A percentile compares a stretch with the other conserved stretches of the same genome.
Evolutionary conservation across 139 green algal species (phyloP).

Genomic region (Chlamydomonas sp.): DNA sequence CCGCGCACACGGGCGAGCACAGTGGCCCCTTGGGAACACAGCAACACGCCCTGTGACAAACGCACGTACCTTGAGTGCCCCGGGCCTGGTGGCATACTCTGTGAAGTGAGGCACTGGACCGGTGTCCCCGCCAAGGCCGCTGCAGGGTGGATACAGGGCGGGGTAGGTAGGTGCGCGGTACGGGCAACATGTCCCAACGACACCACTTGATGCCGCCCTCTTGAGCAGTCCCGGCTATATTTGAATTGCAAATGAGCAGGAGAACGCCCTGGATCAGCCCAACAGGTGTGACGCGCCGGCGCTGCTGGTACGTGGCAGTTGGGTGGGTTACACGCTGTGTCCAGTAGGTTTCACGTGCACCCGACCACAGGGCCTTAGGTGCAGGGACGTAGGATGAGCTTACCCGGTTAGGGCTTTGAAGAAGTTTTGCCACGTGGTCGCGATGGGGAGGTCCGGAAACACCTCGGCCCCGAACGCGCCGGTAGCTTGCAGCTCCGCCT

Average conservation of each 20-base stretch:
- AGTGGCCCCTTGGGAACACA: not conserved
- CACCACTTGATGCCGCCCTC: not conserved
- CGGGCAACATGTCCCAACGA: not conserved
- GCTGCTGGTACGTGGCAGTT: not conserved
- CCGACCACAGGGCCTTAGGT: too few relatives aligned
- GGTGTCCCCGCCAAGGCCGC: not conserved
- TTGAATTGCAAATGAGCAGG: too few relatives aligned
- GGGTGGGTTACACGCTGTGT: not conserved
- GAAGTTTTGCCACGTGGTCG: constrained; percentile 67
- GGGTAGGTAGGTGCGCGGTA: too few relatives aligned
- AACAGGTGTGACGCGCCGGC: too few relatives aligned
- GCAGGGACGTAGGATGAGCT: not conserved
- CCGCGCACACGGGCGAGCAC: too few relatives aligned
- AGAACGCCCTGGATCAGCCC: too few relatives aligned
- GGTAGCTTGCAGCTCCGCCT: constrained; percentile 64
- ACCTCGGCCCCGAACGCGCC: constrained; percentile 68
- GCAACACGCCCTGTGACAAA: not conserved
- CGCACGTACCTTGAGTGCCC: constrained; percentile 25
- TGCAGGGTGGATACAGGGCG: not conserved
- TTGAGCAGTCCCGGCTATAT: too few relatives aligned
- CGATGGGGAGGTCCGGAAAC: constrained; percentile 75
- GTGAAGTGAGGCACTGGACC: constrained; percentile 15
- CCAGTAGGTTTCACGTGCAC: too few relatives aligned
- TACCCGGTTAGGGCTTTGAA: constrained; percentile 12
- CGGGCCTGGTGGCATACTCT: constrained; percentile 15